Base-by-base conservation (phyloP, 2,329 filamentous ascomycete genomes). In the Calycina herbarum region DNA sequence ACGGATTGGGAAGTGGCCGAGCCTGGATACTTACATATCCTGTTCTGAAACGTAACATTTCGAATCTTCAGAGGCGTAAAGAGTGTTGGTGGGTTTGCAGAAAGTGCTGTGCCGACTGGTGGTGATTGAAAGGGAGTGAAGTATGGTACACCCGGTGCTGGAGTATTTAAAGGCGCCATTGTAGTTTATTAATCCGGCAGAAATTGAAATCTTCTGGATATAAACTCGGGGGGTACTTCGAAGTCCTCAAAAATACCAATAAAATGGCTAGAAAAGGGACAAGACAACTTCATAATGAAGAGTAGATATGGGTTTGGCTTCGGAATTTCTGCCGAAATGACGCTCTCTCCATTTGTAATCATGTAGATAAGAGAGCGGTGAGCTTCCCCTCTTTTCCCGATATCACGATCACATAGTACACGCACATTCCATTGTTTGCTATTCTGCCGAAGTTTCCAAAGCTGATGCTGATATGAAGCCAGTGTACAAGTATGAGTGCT, bases 61-160 rank as follows among this genome's bases (percentile, higher is more conserved):
- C 81, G 77, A 61, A 83, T 78, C 58, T 75, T 80, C 48, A 83
- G 71, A 3, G 82, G 81, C 0, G 76, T 77, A 72, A 83, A 83
- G 31, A 83, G 72, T 3, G 72, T 75, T 51, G 76, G 76, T 4
- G 75, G 71, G 60, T 72, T 69, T 10, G 61, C 42, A 5, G 64
- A 67, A 4, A 75, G 62, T 20, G 75, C 73, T 24, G 75, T 71
- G 48, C 75, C 76, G 13, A 70, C 73, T 38, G 72, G 70, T 4
- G 73, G 71, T 2, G 61, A 61, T 68, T 77, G 75, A 4, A 64
- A 57, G 8, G 75, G 75, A 17, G 75, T 77, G 64, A 71, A 76
- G 66, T 70, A 77, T 15, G 75, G 68, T 31, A 65, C 64, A 56
- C 70, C 68, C 33, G 70, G 69, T 24, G 74, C 72, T 48, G 68